These are phyloP conservation scores for Thamnidium elegans DNA, from an alignment of 192 early-diverging fungal genomes.

Conservation along the genomic window DNA sequence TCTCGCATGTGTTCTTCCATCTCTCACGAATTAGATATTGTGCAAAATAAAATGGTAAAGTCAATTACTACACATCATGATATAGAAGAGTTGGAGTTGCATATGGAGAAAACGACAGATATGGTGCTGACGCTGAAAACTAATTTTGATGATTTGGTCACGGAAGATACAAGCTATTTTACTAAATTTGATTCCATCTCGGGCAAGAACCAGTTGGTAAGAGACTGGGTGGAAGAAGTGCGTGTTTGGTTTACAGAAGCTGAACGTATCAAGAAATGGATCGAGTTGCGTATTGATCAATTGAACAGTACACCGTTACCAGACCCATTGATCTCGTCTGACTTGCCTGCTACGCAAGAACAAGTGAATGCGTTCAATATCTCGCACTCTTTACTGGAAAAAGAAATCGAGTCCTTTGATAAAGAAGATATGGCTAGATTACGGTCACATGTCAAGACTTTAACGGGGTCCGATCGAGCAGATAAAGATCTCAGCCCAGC, in stretches of 20 bases:
- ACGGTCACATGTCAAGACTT: constrained; percentile 41
- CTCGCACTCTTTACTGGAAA: constrained; percentile 34
- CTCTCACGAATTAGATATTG: constrained; percentile 18
- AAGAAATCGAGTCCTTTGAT: constrained; percentile 42
- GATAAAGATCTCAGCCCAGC: constrained; percentile 41
- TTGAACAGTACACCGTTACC: constrained; percentile 30
- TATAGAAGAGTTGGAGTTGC: constrained; percentile 29
- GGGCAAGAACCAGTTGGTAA: constrained; percentile 28
- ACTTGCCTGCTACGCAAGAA: constrained; percentile 20
- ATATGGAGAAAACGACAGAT: constrained; percentile 15
- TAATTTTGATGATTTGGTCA: constrained; percentile 20
- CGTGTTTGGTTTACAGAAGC: constrained; percentile 41
- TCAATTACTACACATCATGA: constrained; percentile 27
- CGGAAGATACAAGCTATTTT: constrained; percentile 16
- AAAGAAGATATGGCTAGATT: constrained; percentile 43
- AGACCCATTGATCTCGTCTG: constrained; percentile 21
- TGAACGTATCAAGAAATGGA: constrained; percentile 39
- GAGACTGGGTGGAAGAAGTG: constrained; percentile 34
- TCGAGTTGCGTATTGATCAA: constrained; percentile 36
- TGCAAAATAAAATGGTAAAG: constrained; percentile 34
- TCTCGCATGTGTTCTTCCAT: constrained; percentile 11
- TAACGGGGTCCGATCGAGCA: constrained; percentile 30
- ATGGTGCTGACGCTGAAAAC: constrained; percentile 5
- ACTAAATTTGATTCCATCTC: constrained; percentile 21
- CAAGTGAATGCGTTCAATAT: constrained; percentile 32